Conservation (phyloP, 768 basidiomycete species). For the Trametes elegans region DNA sequence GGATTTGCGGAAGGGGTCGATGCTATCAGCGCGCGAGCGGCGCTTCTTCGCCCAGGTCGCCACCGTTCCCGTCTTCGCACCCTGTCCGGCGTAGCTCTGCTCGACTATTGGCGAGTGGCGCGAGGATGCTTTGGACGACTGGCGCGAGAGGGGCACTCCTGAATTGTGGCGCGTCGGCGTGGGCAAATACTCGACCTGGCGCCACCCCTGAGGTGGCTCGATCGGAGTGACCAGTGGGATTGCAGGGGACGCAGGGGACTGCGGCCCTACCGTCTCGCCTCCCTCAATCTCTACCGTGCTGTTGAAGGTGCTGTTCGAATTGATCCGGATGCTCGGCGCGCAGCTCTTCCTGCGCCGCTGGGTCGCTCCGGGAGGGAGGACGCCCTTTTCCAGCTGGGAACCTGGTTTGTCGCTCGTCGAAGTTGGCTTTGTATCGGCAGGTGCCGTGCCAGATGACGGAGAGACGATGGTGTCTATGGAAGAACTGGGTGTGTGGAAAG, state of each 20-base stretch:
- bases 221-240: constrained; percentile 15
- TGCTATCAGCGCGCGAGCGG: constrained; percentile 16
- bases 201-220: constrained; percentile 7
- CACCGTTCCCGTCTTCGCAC: background rate
- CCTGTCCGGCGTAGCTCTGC: background rate
- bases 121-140: constrained; percentile 15
- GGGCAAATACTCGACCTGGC: constrained; percentile 1
- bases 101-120: constrained; percentile 13
- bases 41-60: constrained; percentile 10
- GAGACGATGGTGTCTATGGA: constrained; percentile 14
- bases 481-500: constrained; percentile 9
- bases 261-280: background rate
- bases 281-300: constrained; percentile 4
- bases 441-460: too few relatives aligned
- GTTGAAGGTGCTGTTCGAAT: constrained; percentile 5
- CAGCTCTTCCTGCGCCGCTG: background rate
- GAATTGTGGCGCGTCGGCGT: constrained; percentile 10
- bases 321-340: constrained; percentile 2
- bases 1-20: constrained; percentile 18
- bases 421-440: too few relatives aligned
- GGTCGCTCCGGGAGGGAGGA: background rate
- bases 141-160: constrained; percentile 15
- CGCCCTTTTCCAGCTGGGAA: background rate
- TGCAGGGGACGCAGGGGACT: constrained; percentile 10
- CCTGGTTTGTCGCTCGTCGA: too few relatives aligned